Conservation (phyloP, 2,329 filamentous ascomycete species). For the Epichloe scottii region DNA sequence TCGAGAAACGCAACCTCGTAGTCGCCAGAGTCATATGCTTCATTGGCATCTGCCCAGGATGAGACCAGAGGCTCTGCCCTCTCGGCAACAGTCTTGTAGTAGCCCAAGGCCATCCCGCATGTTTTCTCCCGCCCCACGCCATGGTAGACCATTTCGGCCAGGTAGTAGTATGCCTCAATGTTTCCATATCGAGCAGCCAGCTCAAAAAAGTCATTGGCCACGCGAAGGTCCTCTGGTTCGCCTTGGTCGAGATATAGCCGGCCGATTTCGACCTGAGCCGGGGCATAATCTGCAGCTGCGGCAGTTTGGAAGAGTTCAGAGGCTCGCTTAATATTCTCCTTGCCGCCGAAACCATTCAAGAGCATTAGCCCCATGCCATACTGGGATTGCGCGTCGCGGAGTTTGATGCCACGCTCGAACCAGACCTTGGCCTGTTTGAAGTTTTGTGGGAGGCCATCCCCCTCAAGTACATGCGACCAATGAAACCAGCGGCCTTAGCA, state of each 20-base stretch:
- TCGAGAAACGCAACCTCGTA: slow-evolving; percentile 67
- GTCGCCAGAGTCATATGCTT: slow-evolving; percentile 68
- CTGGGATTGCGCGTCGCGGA: slow-evolving; percentile 72
- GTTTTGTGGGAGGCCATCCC: slow-evolving; percentile 71
- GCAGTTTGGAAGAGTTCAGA: slow-evolving; percentile 65
- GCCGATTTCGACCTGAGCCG: slow-evolving; percentile 73
- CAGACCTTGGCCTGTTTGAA: slow-evolving; percentile 65
- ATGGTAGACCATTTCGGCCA: slow-evolving; percentile 74
- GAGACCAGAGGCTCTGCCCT: slow-evolving; percentile 62
- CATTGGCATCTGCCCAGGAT: slow-evolving; percentile 71
- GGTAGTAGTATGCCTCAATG: slow-evolving; percentile 83
- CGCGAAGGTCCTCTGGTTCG: slow-evolving; percentile 51
- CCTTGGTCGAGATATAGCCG: slow-evolving; percentile 80
- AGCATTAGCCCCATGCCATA: slow-evolving; percentile 77
- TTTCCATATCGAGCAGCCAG: slow-evolving; percentile 70
- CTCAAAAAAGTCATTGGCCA: slow-evolving; percentile 78
- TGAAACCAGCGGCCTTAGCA: slow-evolving; percentile 71
- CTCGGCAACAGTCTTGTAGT: slow-evolving; percentile 73
- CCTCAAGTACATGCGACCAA: slow-evolving; percentile 85
- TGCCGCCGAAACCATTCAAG: slow-evolving; percentile 62
- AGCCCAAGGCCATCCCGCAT: slow-evolving; percentile 63
- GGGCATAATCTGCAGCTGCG: slow-evolving; percentile 68
- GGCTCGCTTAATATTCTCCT: slow-evolving; percentile 57
- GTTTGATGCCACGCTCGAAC: slow-evolving; percentile 67
- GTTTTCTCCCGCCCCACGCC: slow-evolving; percentile 70